These are phyloP conservation scores for Ganoderma meredithae DNA, from an alignment of 1,284 basidiomycete genomes.

Conservation along the genomic window DNA sequence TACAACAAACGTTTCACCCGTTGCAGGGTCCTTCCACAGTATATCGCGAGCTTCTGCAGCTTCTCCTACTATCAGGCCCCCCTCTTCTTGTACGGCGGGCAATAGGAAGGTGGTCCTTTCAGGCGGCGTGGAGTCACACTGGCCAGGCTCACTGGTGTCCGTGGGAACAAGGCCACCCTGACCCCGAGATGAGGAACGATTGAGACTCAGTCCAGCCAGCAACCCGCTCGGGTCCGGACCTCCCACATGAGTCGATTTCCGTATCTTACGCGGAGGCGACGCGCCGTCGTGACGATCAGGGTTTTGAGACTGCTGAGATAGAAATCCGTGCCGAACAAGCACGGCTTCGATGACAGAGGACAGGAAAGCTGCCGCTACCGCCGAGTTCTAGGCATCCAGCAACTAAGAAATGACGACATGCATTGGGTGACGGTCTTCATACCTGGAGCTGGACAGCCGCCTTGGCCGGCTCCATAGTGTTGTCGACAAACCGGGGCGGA, in stretches of 20 bases:
- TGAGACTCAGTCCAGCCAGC: neutral
- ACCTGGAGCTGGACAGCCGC: slow-evolving; percentile 73
- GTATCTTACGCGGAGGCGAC: slow-evolving; percentile 34
- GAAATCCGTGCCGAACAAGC: slow-evolving; percentile 71
- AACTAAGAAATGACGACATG: neutral
- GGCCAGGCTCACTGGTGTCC: neutral
- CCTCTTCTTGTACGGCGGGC: slow-evolving; percentile 1
- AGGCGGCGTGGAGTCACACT: neutral
- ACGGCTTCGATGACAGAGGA: slow-evolving; percentile 68
- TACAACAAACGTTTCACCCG: slow-evolving; percentile 73
- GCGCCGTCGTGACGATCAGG: neutral
- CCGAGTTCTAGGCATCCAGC: slow-evolving; percentile 54
- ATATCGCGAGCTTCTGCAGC: slow-evolving; percentile 41
- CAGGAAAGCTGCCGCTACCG: slow-evolving; percentile 61
- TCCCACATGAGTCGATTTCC: slow-evolving; percentile 22
- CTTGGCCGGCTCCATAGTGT: slow-evolving; percentile 82
- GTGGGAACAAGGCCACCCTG: neutral
- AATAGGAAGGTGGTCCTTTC: neutral
- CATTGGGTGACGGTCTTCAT: slow-evolving; percentile 27
- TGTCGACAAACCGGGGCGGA: slow-evolving; percentile 73
- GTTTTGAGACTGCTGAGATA: slow-evolving; percentile 19
- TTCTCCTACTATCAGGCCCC: slow-evolving; percentile 12
- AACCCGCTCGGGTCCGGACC: neutral
- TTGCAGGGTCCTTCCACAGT: slow-evolving; percentile 68
- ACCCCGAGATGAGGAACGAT: slow-evolving; percentile 1